These are phyloP conservation scores for Acanthamoeba healyi DNA, from an alignment of 208 protist species.

Conservation along the genomic window DNA sequence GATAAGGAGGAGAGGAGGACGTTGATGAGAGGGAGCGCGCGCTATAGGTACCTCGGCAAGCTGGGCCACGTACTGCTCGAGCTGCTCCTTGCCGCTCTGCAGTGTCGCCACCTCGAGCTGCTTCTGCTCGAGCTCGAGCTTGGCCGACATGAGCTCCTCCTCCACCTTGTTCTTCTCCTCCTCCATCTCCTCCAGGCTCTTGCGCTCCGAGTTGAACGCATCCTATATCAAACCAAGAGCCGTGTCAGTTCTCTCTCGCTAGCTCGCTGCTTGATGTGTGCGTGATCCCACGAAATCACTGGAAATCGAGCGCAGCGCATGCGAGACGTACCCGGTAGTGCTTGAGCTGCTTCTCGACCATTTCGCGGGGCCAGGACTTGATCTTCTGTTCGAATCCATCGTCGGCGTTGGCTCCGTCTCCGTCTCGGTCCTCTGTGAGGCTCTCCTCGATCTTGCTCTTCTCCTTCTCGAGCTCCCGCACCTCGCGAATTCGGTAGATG, in stretches of 20 bases:
- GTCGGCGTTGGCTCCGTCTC: neutral
- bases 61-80: conserved; percentile 50
- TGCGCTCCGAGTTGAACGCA: conserved; percentile 32
- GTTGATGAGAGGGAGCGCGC: too few species aligned
- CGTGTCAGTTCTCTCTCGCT: neutral
- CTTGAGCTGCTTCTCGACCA: conserved; percentile 48
- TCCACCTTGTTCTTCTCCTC: conserved; percentile 49
- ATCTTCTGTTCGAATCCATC: conserved; percentile 39
- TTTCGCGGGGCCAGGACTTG: conserved; percentile 36
- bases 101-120: conserved; percentile 29
- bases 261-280: too few species aligned
- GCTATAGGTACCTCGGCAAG: conserved; percentile 47
- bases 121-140: conserved; percentile 55
- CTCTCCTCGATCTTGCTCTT: conserved; percentile 12
- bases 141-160: conserved; percentile 52
- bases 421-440: neutral
- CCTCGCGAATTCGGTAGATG: conserved; percentile 23
- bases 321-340: conserved; percentile 1
- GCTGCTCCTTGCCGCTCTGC: conserved; percentile 63
- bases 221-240: neutral
- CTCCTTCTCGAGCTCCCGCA: conserved; percentile 42
- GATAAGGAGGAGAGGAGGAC: neutral
- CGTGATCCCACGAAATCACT: too few species aligned
- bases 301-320: neutral
- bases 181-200: conserved; percentile 56